A percentile compares a stretch with the other conserved stretches of the same genome.
These are phyloP conservation scores for Pythium biforme DNA, from an alignment of 352 stramenopile genomes.

Conservation along the genomic window DNA sequence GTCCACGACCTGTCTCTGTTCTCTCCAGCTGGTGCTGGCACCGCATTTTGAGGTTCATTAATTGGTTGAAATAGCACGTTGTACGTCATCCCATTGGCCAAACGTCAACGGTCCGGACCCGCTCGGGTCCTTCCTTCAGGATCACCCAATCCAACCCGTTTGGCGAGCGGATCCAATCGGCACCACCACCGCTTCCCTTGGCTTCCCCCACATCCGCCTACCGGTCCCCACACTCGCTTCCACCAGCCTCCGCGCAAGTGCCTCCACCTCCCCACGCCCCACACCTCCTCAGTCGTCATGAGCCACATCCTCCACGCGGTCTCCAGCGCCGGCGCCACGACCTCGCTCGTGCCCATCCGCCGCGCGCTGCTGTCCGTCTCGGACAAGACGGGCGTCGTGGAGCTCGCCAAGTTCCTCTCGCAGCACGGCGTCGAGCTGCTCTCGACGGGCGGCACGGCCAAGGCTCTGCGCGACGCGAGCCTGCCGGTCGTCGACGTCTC, in stretches of 20 bases:
- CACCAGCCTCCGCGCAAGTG: conserved; percentile 5
- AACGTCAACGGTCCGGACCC: conserved; percentile 9
- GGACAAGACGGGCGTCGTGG: conserved; percentile 98
- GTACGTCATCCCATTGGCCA: conserved; percentile 6
- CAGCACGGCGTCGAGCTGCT: conserved; percentile 95
- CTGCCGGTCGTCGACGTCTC: conserved; percentile 96
- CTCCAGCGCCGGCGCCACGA: conserved; percentile 45
- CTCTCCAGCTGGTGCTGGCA: conserved; percentile 12
- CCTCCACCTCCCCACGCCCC: neutral
- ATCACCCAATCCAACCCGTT: neutral
- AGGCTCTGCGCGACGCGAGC: conserved; percentile 93
- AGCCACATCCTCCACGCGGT: conserved; percentile 85
- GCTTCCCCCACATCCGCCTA: neutral
- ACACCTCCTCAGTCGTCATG: conserved; percentile 32
- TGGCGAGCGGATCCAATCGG: conserved; percentile 11
- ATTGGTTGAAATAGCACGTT: conserved; percentile 13
- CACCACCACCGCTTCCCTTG: neutral
- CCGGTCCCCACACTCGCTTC: conserved; percentile 9
- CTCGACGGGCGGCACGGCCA: conserved; percentile 98
- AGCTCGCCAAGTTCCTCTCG: conserved; percentile 94
- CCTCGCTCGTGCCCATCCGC: conserved; percentile 90
- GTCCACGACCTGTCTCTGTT: conserved; percentile 1
- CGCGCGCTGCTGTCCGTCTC: conserved; percentile 98
- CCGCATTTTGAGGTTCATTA: neutral
- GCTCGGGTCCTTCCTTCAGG: neutral